Evolutionary conservation across 345 rosid genomes (phyloP), one percentile per base, ranked within the genome.

Genomic region (Salix caprea): DNA sequence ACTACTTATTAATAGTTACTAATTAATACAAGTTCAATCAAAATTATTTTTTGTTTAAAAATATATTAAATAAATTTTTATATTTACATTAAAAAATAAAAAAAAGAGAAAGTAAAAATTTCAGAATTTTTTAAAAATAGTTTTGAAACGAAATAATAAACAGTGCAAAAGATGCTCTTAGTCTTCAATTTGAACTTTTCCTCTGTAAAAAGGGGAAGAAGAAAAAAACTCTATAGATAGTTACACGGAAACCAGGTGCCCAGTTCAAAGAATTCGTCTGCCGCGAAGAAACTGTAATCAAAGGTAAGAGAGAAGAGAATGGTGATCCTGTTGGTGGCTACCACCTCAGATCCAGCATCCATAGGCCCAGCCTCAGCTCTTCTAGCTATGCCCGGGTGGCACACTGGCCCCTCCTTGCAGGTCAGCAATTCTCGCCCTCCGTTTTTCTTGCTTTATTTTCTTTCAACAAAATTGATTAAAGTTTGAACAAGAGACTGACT

Each of bases 361-460:
- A 65, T 65, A 65, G 37, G 68, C 68, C 68, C 68, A 12, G 68
- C 68, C 68, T 65, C 68, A 6, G 68, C 68, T 26, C 19, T 65
- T 9, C 32, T 65, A 65, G 68, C 68, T 12, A 65, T 65, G 68
- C 68, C 68, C 68, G 68, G 68, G 2, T 26, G 68, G 68, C 68
- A 26, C 37, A 6, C 68, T 65, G 68, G 68, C 21, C 68, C 68
- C 19, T 65, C 19, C 68, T 65, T 65, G 19, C 28, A 61, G 65
- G 65, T 10, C 30, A 50, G 56, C 56, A 61, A 8, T 61, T 26
- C 30, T 61, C 65, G 3, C 15, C 16, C 30, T 61, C 30, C 0
- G 15, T 6, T 26, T 26, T 61, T 61, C 30, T 61, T 61, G 28
- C 16, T 61, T 61, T 26, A 23, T 9, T 61, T 61, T 26, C 65